Evolutionary conservation across 441 rosid genomes (phyloP), one percentile per base, ranked within the genome.

Genomic region (Syzygium malaccense): DNA sequence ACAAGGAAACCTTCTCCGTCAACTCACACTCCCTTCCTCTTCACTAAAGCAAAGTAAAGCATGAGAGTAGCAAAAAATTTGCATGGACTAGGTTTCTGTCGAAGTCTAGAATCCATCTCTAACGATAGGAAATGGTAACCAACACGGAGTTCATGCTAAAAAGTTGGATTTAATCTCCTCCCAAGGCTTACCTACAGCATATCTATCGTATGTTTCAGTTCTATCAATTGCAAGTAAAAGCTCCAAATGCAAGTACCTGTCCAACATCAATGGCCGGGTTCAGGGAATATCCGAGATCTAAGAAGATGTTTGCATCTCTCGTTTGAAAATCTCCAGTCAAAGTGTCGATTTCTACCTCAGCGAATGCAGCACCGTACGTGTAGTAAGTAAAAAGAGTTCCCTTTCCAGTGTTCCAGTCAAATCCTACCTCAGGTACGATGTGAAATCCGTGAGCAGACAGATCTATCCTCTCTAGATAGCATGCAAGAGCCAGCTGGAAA

Each of bases 261-360:
- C 99, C 99, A 62, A 97, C 91, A 91, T 97, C 99, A 55, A 97
- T 94, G 86, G 99, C 97, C 4, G 99, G 99, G 91, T 97, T 96
- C 89, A 97, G 91, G 55, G 99, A 98, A 90, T 94, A 93, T 45
- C 99, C 99, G 17, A 98, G 96, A 94, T 98, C 99, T 94, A 98
- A 54, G 87, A 96, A 88, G 58, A 98, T 88, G 90, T 96, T 94
- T 32, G 96, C 95, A 13, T 87, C 89, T 92, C 98, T 95, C 53
- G 99, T 96, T 89, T 96, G 98, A 89, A 95, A 97, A 93, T 98
- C 99, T 90, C 99, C 98, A 5, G 99, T 98, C 89, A 98, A 91
- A 8, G 99, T 95, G 88, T 98, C 99, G 25, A 96, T 94, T 91
- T 98, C 99, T 89, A 98, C 98, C 96, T 98, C 99, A 60, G 99